Conservation (phyloP, 1,139 yeast genomes). For the Pichia sp. region DNA sequence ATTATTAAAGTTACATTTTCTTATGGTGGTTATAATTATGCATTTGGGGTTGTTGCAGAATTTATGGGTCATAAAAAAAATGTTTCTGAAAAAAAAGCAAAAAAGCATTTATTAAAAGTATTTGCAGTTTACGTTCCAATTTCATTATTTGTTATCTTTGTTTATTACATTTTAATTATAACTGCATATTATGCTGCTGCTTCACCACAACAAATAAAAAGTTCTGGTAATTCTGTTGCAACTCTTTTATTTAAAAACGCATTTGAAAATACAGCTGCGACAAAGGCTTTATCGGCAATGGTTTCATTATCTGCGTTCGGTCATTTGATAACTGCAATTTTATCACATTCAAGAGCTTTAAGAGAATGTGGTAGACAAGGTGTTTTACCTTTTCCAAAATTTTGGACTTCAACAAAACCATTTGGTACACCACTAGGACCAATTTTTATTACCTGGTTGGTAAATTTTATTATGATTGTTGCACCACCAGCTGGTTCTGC, state of each 20-base stretch:
- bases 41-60: slow-evolving; percentile 38
- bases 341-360: slow-evolving; percentile 38
- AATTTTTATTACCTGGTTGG: slow-evolving; percentile 33
- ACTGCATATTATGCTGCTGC: slow-evolving; percentile 38
- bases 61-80: slow-evolving; percentile 12
- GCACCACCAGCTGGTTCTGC: slow-evolving; percentile 47
- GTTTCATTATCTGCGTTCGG: slow-evolving; percentile 41
- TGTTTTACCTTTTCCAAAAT: slow-evolving; percentile 36
- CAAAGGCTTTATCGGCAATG: slow-evolving; percentile 33
- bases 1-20: slow-evolving; percentile 40
- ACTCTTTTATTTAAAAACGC: slow-evolving; percentile 33
- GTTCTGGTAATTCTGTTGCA: slow-evolving; percentile 33
- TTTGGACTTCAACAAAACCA: slow-evolving; percentile 40
- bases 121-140: slow-evolving; percentile 34
- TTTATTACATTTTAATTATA: slow-evolving; percentile 34
- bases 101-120: slow-evolving; percentile 30
- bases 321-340: slow-evolving; percentile 36
- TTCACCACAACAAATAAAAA: slow-evolving; percentile 29
- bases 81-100: slow-evolving; percentile 32
- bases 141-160: slow-evolving; percentile 32
- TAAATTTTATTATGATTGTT: slow-evolving; percentile 35
- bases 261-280: slow-evolving; percentile 32
- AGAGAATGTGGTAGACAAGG: slow-evolving; percentile 46
- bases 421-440: slow-evolving; percentile 40
- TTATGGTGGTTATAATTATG: slow-evolving; percentile 37